Percentiles rank a stretch among this genome's conserved stretches.
These are phyloP conservation scores for Symbiodinium natans DNA, from an alignment of 73 alveolate species.

Conservation along the genomic window DNA sequence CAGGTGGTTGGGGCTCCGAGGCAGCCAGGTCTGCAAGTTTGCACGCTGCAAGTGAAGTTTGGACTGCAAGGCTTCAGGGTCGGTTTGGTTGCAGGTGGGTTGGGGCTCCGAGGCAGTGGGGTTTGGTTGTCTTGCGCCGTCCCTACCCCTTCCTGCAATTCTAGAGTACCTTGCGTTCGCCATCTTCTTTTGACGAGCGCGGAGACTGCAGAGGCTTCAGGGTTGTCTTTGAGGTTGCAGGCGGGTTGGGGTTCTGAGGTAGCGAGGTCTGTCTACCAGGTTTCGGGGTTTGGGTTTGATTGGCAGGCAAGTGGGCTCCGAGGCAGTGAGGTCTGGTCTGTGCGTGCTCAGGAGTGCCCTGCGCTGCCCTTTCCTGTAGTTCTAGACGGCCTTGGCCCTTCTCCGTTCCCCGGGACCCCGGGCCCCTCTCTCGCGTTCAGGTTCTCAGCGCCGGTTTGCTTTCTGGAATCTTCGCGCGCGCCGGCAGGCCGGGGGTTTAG, in stretches of 20 bases:
- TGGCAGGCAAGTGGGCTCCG: slow-evolving; percentile 12
- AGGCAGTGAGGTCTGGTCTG: slow-evolving; percentile 14
- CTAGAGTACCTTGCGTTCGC: background rate
- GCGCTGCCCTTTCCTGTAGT: background rate
- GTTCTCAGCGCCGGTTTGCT: background rate
- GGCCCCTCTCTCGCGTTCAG: slow-evolving; percentile 4
- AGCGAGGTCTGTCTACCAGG: background rate
- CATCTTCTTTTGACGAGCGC: background rate
- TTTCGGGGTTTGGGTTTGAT: slow-evolving; percentile 8
- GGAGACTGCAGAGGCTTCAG: slow-evolving; percentile 9
- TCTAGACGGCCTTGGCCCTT: slow-evolving; percentile 12
- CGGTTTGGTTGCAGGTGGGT: background rate
- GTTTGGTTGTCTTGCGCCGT: background rate
- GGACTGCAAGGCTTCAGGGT: background rate
- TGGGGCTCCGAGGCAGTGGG: background rate
- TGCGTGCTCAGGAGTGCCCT: slow-evolving; percentile 21
- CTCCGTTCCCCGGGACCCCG: slow-evolving; percentile 7
- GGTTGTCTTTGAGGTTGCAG: background rate
- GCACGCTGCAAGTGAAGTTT: background rate
- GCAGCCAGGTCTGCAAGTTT: slow-evolving; percentile 22
- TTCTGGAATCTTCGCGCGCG: slow-evolving; percentile 9
- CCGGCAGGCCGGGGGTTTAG: slow-evolving; percentile 5
- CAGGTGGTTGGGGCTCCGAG: slow-evolving; percentile 11
- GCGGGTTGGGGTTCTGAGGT: background rate
- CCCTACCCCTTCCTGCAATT: background rate